Evolutionary conservation across 139 green algal species (phyloP), one percentile per base, ranked within the genome.

Genomic region (Chlorella sp.): DNA sequence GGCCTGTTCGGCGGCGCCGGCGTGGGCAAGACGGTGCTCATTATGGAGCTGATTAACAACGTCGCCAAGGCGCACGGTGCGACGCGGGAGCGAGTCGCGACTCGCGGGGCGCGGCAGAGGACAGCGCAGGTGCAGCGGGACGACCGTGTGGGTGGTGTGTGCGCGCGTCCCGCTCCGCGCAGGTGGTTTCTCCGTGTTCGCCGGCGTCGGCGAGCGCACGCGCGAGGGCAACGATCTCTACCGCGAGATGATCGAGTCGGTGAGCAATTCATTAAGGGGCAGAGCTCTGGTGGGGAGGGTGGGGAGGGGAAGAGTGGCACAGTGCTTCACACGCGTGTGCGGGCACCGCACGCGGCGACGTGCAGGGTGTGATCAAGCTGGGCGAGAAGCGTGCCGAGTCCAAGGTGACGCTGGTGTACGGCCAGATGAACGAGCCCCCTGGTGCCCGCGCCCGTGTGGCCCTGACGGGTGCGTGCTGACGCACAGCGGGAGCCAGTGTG

Each of bases 31-130:
- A 99, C 96, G 1, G 96, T 99, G 86, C 91, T 99, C 20, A 99
- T 99, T 73, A 99, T 99, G 96, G 95, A 99, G 89, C 95, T 99
- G 31, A 99, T 99, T 85, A 99, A 99, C 88, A 99, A 99, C 84
- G 89, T 99, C 51, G 96, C 95, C 73, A 99, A 99, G 88, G 96
- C 79, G 27, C 95, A 99, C 82, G 96, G 95, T 96, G 77, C 36
- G 88, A 49, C 0, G 31, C 24, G n/a, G n/a, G n/a, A n/a, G n/a
- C n/a, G n/a, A n/a, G n/a, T n/a, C n/a, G n/a, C n/a, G 5, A 34
- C 36, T 68, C 35, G 30, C n/a, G n/a, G n/a, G n/a, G n/a, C n/a
- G n/a, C n/a, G n/a, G n/a, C n/a, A n/a, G n/a, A n/a, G n/a, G 33
- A n/a, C 49, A 60, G 20, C 14, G 49, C 49, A 60, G 14, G 49